phyloP scores from a whole-genome alignment of 2,329 filamentous ascomycete genomes.

The Diaporthe sp. region DNA sequence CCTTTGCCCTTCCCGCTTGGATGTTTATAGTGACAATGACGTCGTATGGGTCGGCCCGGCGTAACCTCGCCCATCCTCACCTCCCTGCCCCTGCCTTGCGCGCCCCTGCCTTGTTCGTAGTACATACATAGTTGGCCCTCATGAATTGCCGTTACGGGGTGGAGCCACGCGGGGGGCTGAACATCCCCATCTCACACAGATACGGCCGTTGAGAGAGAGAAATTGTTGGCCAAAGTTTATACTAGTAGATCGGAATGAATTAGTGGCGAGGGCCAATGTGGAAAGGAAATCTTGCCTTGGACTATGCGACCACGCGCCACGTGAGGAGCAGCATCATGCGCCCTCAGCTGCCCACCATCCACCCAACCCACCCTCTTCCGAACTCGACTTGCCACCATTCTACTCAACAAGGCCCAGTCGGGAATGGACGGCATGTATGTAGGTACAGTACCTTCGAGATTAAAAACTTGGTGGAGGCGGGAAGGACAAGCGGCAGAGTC shows the following conservation, averaged over 20 bases:
- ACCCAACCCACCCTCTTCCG: background rate
- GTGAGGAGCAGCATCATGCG: slow-evolving; percentile 20
- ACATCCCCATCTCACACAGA: background rate
- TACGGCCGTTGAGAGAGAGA: background rate
- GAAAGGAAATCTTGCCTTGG: background rate
- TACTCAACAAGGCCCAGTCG: background rate
- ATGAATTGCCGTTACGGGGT: background rate
- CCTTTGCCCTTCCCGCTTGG: background rate
- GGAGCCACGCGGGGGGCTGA: background rate
- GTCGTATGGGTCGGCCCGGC: slow-evolving; percentile 23
- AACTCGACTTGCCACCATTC: background rate
- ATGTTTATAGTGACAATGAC: slow-evolving; percentile 12
- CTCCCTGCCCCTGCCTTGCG: background rate
- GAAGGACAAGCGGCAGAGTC: background rate
- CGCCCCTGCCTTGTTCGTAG: background rate
- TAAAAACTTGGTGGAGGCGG: background rate
- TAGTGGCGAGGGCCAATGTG: background rate
- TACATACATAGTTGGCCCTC: background rate
- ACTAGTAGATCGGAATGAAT: background rate
- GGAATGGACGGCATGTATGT: background rate
- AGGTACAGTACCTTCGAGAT: background rate
- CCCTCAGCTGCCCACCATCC: background rate
- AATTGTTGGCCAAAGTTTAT: too few species aligned
- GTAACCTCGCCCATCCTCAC: background rate
- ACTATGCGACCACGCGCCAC: background rate